phyloP scores from a whole-genome alignment of 1,284 basidiomycete species.

The Boletus smithii region DNA sequence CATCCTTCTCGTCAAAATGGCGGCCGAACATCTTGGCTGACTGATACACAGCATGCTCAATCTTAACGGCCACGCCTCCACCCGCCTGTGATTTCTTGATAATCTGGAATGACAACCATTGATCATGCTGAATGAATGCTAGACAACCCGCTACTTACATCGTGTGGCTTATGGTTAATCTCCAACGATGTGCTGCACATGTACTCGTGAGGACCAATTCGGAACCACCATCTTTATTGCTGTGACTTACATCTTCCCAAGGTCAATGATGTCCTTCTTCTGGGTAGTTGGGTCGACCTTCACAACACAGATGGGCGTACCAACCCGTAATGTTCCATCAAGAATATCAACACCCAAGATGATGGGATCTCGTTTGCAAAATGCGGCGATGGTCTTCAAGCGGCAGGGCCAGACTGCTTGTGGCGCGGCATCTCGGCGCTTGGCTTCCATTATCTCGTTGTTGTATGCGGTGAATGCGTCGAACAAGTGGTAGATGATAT shows the following conservation, averaged over 20 bases:
- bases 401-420: slow-evolving; percentile 97
- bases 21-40: slow-evolving; percentile 92
- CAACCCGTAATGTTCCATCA: slow-evolving; percentile 89
- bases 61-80: slow-evolving; percentile 97
- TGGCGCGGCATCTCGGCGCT: slow-evolving; percentile 87
- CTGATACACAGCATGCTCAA: slow-evolving; percentile 96
- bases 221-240: slow-evolving; percentile 1
- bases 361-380: slow-evolving; percentile 96
- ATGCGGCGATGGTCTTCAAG: slow-evolving; percentile 88
- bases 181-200: slow-evolving; percentile 82
- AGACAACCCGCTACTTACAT: slow-evolving; percentile 45
- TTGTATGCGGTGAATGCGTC: slow-evolving; percentile 98
- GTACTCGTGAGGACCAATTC: slow-evolving; percentile 8
- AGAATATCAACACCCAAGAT: slow-evolving; percentile 97
- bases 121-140: background rate
- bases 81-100: slow-evolving; percentile 93
- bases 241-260: slow-evolving; percentile 86
- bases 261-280: slow-evolving; percentile 87
- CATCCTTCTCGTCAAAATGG: slow-evolving; percentile 96
- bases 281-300: slow-evolving; percentile 83
- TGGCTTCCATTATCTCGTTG: slow-evolving; percentile 89
- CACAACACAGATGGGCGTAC: slow-evolving; percentile 94
- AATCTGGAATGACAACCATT: slow-evolving; percentile 49
- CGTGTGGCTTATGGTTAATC: slow-evolving; percentile 85
- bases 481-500: slow-evolving; percentile 99